A percentile compares a stretch with the other conserved stretches of the same genome.
Conservation (phyloP, 2,329 filamentous ascomycete species). For the Hypomyces perniciosus region DNA sequence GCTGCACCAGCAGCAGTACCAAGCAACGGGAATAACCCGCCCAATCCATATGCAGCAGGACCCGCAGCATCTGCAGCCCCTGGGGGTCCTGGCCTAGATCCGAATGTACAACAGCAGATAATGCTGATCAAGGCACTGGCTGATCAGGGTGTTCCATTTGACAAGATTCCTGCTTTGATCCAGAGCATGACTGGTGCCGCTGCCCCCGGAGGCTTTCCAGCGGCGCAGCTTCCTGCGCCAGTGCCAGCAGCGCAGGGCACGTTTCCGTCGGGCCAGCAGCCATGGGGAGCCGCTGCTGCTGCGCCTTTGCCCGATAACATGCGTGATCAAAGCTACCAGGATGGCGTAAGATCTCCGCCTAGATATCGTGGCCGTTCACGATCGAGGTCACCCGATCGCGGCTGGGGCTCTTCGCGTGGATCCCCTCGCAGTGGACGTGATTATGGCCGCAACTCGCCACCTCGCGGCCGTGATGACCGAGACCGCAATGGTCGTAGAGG, state of each 20-base stretch:
- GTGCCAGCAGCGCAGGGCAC: constrained; percentile 37
- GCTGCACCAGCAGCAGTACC: constrained; percentile 26
- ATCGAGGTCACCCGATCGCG: constrained; percentile 72
- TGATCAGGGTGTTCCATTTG: constrained; percentile 68
- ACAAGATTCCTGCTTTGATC: constrained; percentile 62
- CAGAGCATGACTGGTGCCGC: constrained; percentile 43
- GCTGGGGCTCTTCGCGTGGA: constrained; percentile 56
- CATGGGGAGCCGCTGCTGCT: constrained; percentile 26
- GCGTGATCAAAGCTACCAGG: constrained; percentile 53
- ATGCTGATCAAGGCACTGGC: constrained; percentile 69
- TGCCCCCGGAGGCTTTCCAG: constrained; percentile 25
- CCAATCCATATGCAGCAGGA: constrained; percentile 23
- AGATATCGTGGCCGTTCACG: constrained; percentile 59
- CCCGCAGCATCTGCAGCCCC: constrained; percentile 29
- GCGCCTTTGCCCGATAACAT: constrained; percentile 33
- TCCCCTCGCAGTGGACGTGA: constrained; percentile 57
- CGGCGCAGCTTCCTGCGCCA: constrained; percentile 35
- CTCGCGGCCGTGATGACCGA: constrained; percentile 46
- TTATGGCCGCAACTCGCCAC: constrained; percentile 64
- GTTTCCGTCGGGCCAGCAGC: constrained; percentile 31
- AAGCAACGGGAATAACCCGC: constrained; percentile 22
- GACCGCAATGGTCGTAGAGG: constrained; percentile 47
- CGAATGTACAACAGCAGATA: constrained; percentile 63
- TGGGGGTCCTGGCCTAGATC: constrained; percentile 36
- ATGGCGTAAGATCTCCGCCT: constrained; percentile 57